Evolutionary conservation across 345 rosid genomes (phyloP), one percentile per base, ranked within the genome.

Genomic region (Abelmoschus esculentus): DNA sequence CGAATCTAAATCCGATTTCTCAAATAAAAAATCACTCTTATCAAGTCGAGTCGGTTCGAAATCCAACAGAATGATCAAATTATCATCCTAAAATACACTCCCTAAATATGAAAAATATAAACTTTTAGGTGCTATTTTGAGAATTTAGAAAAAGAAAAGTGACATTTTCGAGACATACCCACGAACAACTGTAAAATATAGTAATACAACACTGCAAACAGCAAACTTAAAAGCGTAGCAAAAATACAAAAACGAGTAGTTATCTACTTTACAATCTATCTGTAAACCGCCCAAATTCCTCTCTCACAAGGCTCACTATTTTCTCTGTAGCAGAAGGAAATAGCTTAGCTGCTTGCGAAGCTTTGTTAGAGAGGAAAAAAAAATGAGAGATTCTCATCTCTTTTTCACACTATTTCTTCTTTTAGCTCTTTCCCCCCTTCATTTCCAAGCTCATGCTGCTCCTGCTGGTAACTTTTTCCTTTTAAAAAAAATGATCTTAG

Each of bases 361-460:
- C 34, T 50, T 63, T 29, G 61, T 14, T 63, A 53, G 65, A 17
- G 40, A 36, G 5, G 7, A 38, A 7, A 56, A 38, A 38, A 7
- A 56, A 71, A 90, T 86, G 91, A 81, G 82, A 69, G 79, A 78
- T 78, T 80, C 92, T 61, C 75, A 58, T 69, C 75, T 80, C 67
- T 52, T 73, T 42, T n/a, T 75, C 67, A 54, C 69, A 11, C 71
- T 78, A 12, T 56, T 79, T 7, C 32, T 74, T 1, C 61, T 78
- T 61, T 64, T 80, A 38, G 61, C 61, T 74, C 79, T 74, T 67
- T 80, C 1, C 72, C 7, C 81, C 72, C 54, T 83, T 64, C 80
- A 78, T 44, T 74, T 84, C 75, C 87, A 77, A 78, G 92, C 89
- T 57, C 82, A 84, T 74, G 93, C 97, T 78, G 88, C 95, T 73